These are phyloP conservation scores for Chytriomyces hyalinus DNA, from an alignment of 192 early-diverging fungal species.

Conservation along the genomic window DNA sequence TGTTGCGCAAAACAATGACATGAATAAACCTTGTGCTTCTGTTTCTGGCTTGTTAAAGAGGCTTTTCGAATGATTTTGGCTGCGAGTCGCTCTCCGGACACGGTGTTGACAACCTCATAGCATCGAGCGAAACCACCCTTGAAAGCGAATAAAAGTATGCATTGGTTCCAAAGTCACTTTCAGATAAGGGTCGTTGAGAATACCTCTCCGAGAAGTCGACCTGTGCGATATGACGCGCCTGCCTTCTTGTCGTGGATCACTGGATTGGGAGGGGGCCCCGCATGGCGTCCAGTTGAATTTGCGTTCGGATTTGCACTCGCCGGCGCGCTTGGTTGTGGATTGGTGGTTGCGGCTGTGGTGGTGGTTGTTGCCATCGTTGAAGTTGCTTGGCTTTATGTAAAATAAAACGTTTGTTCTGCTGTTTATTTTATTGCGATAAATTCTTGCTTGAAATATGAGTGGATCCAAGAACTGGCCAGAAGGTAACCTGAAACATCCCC, in stretches of 20 bases:
- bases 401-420: not conserved
- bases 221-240: slow-evolving; percentile 41
- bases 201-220: slow-evolving; percentile 61
- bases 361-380: not conserved
- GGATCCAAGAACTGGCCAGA: slow-evolving; percentile 27
- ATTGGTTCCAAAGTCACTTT: not conserved
- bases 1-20: not conserved
- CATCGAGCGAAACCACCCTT: slow-evolving; percentile 92
- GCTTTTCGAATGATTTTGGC: slow-evolving; percentile 70
- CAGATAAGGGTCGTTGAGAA: slow-evolving; percentile 10
- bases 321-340: not conserved
- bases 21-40: slow-evolving; percentile 52
- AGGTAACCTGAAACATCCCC: slow-evolving; percentile 10
- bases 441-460: not conserved
- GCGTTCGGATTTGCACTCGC: not conserved
- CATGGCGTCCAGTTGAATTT: slow-evolving; percentile 14
- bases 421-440: not conserved
- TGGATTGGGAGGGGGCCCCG: slow-evolving; percentile 49
- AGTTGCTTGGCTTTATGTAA: not conserved
- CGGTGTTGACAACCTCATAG: slow-evolving; percentile 68
- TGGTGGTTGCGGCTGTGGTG: slow-evolving; percentile 24
- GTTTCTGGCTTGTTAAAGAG: slow-evolving; percentile 55
- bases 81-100: slow-evolving; percentile 60
- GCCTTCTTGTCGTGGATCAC: slow-evolving; percentile 46
- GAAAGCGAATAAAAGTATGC: not conserved